These are phyloP conservation scores for Phytophthora foliorum DNA, from an alignment of 352 stramenopile species.

Conservation along the genomic window DNA sequence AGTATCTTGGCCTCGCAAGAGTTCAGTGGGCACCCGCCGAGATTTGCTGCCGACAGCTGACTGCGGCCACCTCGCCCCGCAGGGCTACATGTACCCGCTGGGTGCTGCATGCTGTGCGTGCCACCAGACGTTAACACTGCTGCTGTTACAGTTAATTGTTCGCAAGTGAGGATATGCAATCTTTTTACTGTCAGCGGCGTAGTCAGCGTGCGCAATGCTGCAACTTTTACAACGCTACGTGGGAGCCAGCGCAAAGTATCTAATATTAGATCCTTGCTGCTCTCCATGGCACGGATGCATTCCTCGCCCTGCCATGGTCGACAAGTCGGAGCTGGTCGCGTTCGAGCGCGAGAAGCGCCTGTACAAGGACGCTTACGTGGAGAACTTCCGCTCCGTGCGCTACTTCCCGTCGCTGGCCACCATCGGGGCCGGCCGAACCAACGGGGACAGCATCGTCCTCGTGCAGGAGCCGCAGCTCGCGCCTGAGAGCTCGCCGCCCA, in stretches of 20 bases:
- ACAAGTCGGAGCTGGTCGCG: slow-evolving; percentile 64
- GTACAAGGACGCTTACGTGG: slow-evolving; percentile 81
- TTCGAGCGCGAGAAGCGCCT: slow-evolving; percentile 82
- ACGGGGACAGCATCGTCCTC: slow-evolving; percentile 74
- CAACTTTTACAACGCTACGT: not conserved
- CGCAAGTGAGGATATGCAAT: too few relatives aligned
- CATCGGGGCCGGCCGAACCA: slow-evolving; percentile 54
- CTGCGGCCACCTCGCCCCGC: not conserved
- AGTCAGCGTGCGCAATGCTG: slow-evolving; percentile 1
- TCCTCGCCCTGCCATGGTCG: slow-evolving; percentile 32
- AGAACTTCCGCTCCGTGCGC: slow-evolving; percentile 76
- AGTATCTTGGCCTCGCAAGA: slow-evolving; percentile 35
- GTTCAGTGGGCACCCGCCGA: slow-evolving; percentile 21
- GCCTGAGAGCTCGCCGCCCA: slow-evolving; percentile 7
- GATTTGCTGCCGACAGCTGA: slow-evolving; percentile 3
- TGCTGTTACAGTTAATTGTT: too few relatives aligned
- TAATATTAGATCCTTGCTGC: slow-evolving; percentile 3
- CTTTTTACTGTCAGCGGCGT: too few relatives aligned
- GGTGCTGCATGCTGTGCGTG: too few relatives aligned
- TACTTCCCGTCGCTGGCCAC: slow-evolving; percentile 76
- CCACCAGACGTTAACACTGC: too few relatives aligned
- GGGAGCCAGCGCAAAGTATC: not conserved
- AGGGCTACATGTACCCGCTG: too few relatives aligned
- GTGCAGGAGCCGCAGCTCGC: slow-evolving; percentile 53
- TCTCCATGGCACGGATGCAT: not conserved